A percentile compares a stretch with the other conserved stretches of the same genome.
Evolutionary conservation across 352 stramenopile species (phyloP).

Genomic region (Peronospora belbahrii): DNA sequence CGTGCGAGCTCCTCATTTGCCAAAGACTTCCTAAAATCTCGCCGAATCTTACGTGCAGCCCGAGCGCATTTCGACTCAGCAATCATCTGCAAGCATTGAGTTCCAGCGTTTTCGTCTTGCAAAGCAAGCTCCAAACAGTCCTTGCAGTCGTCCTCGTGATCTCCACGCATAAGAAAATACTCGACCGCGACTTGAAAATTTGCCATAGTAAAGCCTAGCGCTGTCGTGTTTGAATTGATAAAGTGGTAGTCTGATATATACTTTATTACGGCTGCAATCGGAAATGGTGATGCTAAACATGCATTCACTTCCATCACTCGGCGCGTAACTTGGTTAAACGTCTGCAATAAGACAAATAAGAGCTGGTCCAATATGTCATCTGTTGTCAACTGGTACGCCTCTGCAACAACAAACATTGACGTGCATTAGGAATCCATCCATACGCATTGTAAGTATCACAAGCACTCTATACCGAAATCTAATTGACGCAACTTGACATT

Average conservation of each 20-base stretch:
- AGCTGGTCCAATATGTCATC: constrained; percentile 80
- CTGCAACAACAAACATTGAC: constrained; percentile 14
- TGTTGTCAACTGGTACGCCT: constrained; percentile 52
- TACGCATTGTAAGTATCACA: background rate
- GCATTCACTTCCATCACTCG: background rate
- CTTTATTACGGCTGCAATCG: constrained; percentile 46
- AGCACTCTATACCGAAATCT: constrained; percentile 32
- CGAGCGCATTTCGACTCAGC: constrained; percentile 20
- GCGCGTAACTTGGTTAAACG: constrained; percentile 24
- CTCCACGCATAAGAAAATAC: constrained; percentile 56
- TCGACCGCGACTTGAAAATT: constrained; percentile 80
- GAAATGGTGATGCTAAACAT: constrained; percentile 24
- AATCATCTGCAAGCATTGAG: constrained; percentile 19
- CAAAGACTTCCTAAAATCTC: constrained; percentile 17
- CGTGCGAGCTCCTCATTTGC: constrained; percentile 18
- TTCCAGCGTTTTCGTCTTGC: constrained; percentile 9
- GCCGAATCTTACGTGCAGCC: constrained; percentile 21
- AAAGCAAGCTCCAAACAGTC: constrained; percentile 13
- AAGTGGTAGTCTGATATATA: constrained; percentile 77
- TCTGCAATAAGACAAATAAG: constrained; percentile 58
- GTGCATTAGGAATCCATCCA: background rate
- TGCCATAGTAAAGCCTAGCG: constrained; percentile 66
- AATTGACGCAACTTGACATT: constrained; percentile 50
- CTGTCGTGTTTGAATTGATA: constrained; percentile 80
- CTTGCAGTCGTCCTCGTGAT: constrained; percentile 21